Conservation (phyloP, 2,329 filamentous ascomycete genomes). For the Fusarium nygamai region DNA sequence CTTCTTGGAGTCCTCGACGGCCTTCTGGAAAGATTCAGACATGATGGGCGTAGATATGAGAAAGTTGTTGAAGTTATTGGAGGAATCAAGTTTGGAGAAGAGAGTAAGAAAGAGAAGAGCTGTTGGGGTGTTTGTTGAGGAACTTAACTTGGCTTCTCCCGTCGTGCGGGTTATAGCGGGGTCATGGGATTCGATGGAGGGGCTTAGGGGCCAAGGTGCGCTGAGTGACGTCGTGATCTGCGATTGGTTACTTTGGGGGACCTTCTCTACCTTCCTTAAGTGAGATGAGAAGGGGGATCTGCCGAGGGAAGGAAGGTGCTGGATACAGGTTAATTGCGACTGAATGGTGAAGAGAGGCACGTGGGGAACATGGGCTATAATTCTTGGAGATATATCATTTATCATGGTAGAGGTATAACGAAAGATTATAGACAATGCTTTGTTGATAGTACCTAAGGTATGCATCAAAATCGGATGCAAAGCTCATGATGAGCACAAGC, state of each 20-base stretch:
- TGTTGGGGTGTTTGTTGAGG: constrained; percentile 40
- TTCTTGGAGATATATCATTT: background rate
- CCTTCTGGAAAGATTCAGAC: constrained; percentile 63
- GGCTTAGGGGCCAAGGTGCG: constrained; percentile 20
- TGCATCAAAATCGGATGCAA: background rate
- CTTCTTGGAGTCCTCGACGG: constrained; percentile 72
- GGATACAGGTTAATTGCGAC: background rate
- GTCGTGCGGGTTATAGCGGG: constrained; percentile 36
- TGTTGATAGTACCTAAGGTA: background rate
- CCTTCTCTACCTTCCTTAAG: constrained; percentile 6
- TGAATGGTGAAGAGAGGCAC: constrained; percentile 11
- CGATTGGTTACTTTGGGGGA: constrained; percentile 18
- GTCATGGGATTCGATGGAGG: constrained; percentile 35
- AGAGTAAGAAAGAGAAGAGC: constrained; percentile 7
- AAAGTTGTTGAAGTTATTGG: background rate
- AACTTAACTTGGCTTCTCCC: constrained; percentile 29
- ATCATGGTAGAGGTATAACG: background rate
- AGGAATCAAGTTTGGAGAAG: background rate
- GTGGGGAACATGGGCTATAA: background rate
- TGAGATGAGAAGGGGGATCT: constrained; percentile 4
- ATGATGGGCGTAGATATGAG: constrained; percentile 46
- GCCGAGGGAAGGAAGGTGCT: constrained; percentile 11
- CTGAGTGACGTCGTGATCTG: constrained; percentile 29
- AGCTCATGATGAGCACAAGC: background rate
- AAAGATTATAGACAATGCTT: background rate